These are phyloP conservation scores for Pleurotus giganteus DNA, from an alignment of 768 basidiomycete species.

Conservation along the genomic window DNA sequence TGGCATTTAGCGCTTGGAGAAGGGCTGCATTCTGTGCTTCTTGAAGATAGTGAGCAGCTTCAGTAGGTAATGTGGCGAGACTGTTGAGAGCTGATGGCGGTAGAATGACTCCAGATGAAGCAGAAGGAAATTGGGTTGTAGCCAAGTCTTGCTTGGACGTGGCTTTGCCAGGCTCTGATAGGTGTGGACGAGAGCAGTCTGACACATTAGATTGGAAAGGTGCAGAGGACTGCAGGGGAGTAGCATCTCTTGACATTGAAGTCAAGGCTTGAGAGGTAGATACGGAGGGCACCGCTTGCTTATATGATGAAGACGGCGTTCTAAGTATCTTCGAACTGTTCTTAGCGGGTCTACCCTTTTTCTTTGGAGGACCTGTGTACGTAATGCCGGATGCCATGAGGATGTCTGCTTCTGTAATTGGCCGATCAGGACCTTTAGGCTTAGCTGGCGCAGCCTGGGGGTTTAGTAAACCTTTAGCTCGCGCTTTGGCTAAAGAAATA, in stretches of 20 bases:
- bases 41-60: not conserved
- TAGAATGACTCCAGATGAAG: constrained; percentile 15
- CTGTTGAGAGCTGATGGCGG: constrained; percentile 23
- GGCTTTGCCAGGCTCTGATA: too few relatives aligned
- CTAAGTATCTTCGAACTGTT: not conserved
- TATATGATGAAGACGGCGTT: too few relatives aligned
- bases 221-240: too few relatives aligned
- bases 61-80: constrained; percentile 17
- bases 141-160: too few relatives aligned
- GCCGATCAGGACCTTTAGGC: constrained; percentile 24
- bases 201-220: too few relatives aligned
- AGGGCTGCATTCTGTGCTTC: constrained; percentile 18
- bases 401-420: constrained; percentile 37
- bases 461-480: constrained; percentile 27
- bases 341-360: constrained; percentile 35
- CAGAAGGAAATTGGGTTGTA: too few relatives aligned
- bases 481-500: constrained; percentile 25
- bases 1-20: constrained; percentile 22
- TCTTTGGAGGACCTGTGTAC: constrained; percentile 45
- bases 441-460: constrained; percentile 22
- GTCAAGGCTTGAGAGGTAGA: too few relatives aligned
- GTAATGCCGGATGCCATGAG: constrained; percentile 37
- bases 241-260: too few relatives aligned
- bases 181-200: too few relatives aligned
- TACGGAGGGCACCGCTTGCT: too few relatives aligned